These are phyloP conservation scores for Oryza longistaminata DNA, from an alignment of 176 grass and related monocot species.

Conservation along the genomic window DNA sequence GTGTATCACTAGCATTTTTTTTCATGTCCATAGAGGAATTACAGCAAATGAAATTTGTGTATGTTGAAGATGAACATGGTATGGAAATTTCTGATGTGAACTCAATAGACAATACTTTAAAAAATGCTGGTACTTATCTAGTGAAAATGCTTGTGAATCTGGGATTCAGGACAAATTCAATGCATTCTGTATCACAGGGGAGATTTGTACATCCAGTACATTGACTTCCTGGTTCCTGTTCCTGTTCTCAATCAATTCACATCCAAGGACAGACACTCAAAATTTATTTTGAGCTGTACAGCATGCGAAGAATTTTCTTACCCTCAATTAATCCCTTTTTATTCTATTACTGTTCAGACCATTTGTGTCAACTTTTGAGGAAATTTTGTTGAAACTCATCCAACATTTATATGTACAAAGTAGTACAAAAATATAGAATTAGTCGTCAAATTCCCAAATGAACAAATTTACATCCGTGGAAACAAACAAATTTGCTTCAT, in stretches of 20 bases:
- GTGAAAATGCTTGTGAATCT: background rate
- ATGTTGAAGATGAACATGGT: background rate
- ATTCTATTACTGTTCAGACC: background rate
- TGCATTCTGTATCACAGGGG: background rate
- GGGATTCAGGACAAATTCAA: background rate
- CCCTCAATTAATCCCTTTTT: background rate
- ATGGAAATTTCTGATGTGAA: background rate
- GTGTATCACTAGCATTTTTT: background rate
- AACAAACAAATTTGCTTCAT: background rate
- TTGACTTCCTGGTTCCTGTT: no score
- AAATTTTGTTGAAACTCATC: conserved; percentile 3
- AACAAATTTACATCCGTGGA: background rate
- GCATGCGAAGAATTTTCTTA: background rate
- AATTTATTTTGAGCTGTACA: background rate
- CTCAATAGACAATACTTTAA: background rate
- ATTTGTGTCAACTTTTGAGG: background rate
- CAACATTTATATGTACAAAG: background rate
- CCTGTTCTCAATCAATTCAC: background rate
- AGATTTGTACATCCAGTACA: background rate
- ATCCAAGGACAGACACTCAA: background rate
- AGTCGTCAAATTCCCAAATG: background rate
- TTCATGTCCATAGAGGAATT: background rate
- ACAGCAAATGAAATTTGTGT: background rate
- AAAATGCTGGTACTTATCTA: background rate
- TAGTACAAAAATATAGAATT: background rate